Percentiles rank a stretch among this genome's conserved stretches.
Evolutionary conservation across 2,329 filamentous ascomycete genomes (phyloP).

Genomic region (Dactylellina drechsleri): DNA sequence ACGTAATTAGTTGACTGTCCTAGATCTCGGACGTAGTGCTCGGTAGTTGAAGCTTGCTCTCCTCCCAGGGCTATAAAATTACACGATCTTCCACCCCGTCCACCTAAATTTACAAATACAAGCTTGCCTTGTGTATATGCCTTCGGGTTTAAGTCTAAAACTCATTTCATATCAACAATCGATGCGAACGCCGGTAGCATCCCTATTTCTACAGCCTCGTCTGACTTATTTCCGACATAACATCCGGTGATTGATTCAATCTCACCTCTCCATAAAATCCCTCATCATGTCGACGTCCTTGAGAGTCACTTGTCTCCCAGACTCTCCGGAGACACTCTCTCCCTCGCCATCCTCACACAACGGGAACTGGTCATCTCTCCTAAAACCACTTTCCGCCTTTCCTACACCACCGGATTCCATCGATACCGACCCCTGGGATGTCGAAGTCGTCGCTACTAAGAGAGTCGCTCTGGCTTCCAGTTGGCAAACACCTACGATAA

Average conservation of each 20-base stretch:
- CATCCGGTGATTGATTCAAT: conserved; percentile 42
- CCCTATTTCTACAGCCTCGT: conserved; percentile 20
- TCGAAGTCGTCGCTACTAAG: conserved; percentile 11
- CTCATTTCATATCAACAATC: conserved; percentile 31
- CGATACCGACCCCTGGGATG: conserved; percentile 37
- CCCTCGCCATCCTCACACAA: conserved; percentile 43
- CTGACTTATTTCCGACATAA: conserved; percentile 16
- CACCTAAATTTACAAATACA: conserved; percentile 5
- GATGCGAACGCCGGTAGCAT: conserved; percentile 39
- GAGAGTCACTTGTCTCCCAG: conserved; percentile 44
- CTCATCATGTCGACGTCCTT: conserved; percentile 40
- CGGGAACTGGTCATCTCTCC: conserved; percentile 46
- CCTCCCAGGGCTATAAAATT: conserved; percentile 25
- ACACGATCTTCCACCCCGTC: neutral
- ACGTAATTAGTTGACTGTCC: conserved; percentile 39
- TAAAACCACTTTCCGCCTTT: conserved; percentile 49
- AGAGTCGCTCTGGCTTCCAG: conserved; percentile 2
- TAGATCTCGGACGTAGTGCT: conserved; percentile 20
- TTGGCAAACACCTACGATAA: conserved; percentile 47
- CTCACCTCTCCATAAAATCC: conserved; percentile 11
- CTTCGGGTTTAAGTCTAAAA: conserved; percentile 23
- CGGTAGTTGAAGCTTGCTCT: conserved; percentile 33
- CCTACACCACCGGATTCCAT: conserved; percentile 51
- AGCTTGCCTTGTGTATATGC: conserved; percentile 42
- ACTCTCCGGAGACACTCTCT: conserved; percentile 47